Evolutionary conservation across 495 filamentous ascomycete species (phyloP).

Genomic region (Trichoderma virens): DNA sequence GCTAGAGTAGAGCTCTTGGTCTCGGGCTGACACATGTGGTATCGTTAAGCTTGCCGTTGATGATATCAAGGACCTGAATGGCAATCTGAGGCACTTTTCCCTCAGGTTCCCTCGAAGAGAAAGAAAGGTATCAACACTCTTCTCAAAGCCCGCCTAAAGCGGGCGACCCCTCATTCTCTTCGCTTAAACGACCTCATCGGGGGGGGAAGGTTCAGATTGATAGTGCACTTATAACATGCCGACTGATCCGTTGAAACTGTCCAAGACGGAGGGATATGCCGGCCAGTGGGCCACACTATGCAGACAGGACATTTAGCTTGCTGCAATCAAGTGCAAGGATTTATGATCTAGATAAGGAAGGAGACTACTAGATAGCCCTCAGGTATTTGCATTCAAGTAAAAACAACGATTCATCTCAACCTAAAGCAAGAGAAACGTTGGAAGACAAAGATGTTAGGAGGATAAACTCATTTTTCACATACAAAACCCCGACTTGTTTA

Average conservation of each 20-base stretch:
- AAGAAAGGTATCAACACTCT: neutral
- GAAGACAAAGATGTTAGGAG: neutral
- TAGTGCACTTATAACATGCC: neutral
- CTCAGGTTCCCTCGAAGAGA: neutral
- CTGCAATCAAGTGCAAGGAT: constrained; percentile 1
- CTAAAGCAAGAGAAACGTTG: neutral
- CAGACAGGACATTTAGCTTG: neutral
- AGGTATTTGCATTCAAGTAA: neutral
- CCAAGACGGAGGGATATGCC: neutral
- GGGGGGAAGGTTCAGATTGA: neutral
- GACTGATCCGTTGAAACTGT: neutral
- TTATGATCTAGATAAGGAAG: neutral
- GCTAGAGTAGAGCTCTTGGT: neutral
- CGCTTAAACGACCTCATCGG: neutral
- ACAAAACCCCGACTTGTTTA: neutral
- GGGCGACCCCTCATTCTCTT: neutral
- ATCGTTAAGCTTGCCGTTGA: neutral
- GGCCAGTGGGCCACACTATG: neutral
- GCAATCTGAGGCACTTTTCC: neutral
- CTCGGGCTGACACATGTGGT: neutral
- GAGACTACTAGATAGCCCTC: neutral
- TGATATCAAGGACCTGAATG: neutral
- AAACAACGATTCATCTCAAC: neutral
- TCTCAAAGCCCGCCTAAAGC: neutral
- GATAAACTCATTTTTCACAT: neutral